Conservation (phyloP, 305 asterid species). For the Fraxinus xanthoxyloides region DNA sequence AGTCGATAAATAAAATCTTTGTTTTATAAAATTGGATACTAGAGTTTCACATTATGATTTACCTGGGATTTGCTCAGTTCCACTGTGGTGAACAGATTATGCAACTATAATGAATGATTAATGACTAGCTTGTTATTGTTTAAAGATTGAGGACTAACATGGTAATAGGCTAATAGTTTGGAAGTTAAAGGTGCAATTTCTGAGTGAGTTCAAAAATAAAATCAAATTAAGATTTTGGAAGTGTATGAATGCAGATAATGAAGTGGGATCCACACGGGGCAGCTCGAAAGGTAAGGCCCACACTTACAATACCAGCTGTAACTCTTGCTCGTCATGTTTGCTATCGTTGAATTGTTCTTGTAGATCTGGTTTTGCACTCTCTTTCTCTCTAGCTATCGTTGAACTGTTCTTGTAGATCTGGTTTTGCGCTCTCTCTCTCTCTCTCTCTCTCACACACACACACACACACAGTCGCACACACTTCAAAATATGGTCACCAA, state of each 20-base stretch:
- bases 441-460: neutral
- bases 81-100: neutral
- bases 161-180: neutral
- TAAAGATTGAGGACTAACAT: neutral
- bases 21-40: neutral
- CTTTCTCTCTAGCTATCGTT: neutral
- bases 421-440: no score
- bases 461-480: slow-evolving; percentile 25
- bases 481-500: neutral
- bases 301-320: slow-evolving; percentile 47
- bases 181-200: neutral
- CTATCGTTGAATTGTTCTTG: neutral
- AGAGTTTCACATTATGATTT: neutral
- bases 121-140: neutral
- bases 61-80: neutral
- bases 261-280: slow-evolving; percentile 35
- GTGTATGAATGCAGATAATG: neutral
- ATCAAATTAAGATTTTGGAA: neutral
- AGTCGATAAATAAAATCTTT: neutral
- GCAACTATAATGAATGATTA: neutral
- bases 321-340: slow-evolving; percentile 26
- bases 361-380: no score
- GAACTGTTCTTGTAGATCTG: no score
- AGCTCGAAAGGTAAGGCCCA: slow-evolving; percentile 23
- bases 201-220: neutral